Conservation (phyloP, 768 basidiomycete species). For the Mycena latifolia region DNA sequence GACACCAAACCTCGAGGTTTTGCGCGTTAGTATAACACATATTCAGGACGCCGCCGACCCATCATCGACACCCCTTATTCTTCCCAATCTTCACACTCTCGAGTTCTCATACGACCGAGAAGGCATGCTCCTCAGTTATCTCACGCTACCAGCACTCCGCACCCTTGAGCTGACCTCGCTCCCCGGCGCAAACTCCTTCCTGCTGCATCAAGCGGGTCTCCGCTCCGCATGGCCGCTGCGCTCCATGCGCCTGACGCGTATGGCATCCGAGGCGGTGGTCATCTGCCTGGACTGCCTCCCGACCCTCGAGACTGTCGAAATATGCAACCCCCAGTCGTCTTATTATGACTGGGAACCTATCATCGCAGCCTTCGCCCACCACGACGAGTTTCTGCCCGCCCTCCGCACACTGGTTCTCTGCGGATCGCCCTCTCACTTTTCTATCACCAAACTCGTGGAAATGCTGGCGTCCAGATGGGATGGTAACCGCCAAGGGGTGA, state of each 20-base stretch:
- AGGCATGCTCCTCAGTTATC: slow-evolving; percentile 7
- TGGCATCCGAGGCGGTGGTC: background rate
- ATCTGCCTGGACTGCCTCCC: slow-evolving; percentile 2
- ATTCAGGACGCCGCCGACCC: too few species aligned
- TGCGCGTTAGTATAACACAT: background rate
- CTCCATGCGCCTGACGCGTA: background rate
- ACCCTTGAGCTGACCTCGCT: background rate
- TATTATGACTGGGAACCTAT: background rate
- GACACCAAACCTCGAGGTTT: slow-evolving; percentile 15
- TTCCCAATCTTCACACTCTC: slow-evolving; percentile 16
- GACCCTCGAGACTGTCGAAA: slow-evolving; percentile 7
- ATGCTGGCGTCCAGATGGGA: slow-evolving; percentile 4
- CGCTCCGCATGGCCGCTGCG: slow-evolving; percentile 9
- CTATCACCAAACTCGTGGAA: background rate
- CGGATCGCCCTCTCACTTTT: background rate
- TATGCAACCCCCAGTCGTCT: background rate
- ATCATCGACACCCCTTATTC: background rate
- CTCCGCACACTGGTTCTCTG: background rate
- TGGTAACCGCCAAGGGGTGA: background rate
- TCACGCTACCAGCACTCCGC: slow-evolving; percentile 10
- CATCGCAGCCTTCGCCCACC: background rate
- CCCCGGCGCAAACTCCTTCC: background rate
- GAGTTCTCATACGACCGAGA: background rate
- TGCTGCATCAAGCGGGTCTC: background rate
- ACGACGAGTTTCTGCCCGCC: background rate